phyloP scores from a whole-genome alignment of 148 eudicot species.

The Chenopodium quinoa region DNA sequence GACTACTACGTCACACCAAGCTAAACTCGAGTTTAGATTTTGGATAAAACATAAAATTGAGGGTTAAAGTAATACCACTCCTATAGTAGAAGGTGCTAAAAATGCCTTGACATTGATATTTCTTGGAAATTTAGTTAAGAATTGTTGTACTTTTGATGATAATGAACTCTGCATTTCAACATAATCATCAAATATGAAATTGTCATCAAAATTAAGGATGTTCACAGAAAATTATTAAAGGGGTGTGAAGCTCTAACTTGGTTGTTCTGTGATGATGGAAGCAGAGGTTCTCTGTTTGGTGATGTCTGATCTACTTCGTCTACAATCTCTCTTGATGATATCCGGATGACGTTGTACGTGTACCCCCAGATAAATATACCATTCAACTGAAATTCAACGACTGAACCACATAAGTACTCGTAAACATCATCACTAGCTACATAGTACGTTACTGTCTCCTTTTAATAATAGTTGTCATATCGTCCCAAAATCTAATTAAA shows the following conservation, averaged over 20 bases:
- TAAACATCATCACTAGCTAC: too few species aligned
- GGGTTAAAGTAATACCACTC: constrained; percentile 29
- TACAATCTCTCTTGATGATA: constrained; percentile 30
- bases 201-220: too few species aligned
- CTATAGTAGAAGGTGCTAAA: constrained; percentile 42
- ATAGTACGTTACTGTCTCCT: too few species aligned
- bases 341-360: constrained; percentile 73
- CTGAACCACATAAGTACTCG: too few species aligned
- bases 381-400: constrained; percentile 49
- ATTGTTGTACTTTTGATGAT: constrained; percentile 15
- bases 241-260: not conserved
- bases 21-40: too few species aligned
- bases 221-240: not conserved
- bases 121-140: constrained; percentile 14
- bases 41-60: too few species aligned
- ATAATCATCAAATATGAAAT: not conserved
- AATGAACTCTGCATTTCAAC: constrained; percentile 25
- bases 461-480: too few species aligned
- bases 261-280: too few species aligned
- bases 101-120: constrained; percentile 36
- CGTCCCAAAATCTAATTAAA: too few species aligned
- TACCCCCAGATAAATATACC: constrained; percentile 66
- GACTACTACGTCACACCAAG: too few species aligned
- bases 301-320: not conserved
- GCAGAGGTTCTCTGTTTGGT: too few species aligned